Evolutionary conservation across 352 stramenopile genomes (phyloP).

Genomic region (Phytophthora colocasiae): DNA sequence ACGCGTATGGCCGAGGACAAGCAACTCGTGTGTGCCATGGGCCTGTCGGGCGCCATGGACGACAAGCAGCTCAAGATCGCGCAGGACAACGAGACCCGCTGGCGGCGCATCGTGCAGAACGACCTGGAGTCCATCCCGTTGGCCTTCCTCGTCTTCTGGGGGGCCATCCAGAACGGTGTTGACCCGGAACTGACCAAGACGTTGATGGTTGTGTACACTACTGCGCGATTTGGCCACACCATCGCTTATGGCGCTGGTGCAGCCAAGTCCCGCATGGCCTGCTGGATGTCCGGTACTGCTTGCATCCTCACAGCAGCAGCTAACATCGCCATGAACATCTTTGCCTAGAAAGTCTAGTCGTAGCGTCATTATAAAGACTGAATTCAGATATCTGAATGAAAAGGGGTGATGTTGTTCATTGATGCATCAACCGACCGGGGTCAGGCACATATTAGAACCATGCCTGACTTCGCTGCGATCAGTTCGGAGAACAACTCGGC

Average conservation of each 20-base stretch:
- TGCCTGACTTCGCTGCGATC: conserved; percentile 4
- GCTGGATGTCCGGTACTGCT: conserved; percentile 33
- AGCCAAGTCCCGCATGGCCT: conserved; percentile 34
- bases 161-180: conserved; percentile 46
- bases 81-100: conserved; percentile 47
- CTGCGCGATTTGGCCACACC: conserved; percentile 49
- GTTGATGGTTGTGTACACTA: conserved; percentile 49
- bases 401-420: too few species aligned
- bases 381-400: too few species aligned
- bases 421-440: neutral
- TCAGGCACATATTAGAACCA: neutral
- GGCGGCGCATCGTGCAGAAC: conserved; percentile 65
- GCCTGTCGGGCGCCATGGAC: conserved; percentile 24
- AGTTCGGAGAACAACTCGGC: neutral
- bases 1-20: conserved; percentile 52
- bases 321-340: conserved; percentile 27
- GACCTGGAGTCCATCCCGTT: conserved; percentile 68
- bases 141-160: conserved; percentile 49
- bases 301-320: conserved; percentile 32
- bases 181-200: conserved; percentile 42
- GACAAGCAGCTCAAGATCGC: conserved; percentile 34
- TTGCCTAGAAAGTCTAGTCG: conserved; percentile 9
- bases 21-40: conserved; percentile 35
- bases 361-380: too few species aligned
- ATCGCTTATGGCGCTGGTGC: conserved; percentile 44